phyloP scores from a whole-genome alignment of 2,329 filamentous ascomycete genomes.

The Sporothrix mexicana region DNA sequence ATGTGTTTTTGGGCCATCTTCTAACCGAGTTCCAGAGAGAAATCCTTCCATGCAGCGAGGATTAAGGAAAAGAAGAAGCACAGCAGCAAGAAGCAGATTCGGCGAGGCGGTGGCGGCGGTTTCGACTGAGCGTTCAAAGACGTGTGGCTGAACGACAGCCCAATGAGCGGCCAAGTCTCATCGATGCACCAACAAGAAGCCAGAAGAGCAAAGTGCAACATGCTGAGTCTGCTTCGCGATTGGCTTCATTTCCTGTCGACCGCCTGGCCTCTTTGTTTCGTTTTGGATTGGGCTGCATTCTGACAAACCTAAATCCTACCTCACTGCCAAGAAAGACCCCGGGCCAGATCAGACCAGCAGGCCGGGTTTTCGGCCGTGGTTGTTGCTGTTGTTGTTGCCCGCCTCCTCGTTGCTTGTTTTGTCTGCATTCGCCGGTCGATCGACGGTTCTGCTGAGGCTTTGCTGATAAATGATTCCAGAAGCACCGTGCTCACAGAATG shows the following conservation, averaged over 20 bases:
- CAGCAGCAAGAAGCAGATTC: conserved; percentile 57
- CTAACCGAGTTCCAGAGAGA: conserved; percentile 47
- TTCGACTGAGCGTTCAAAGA: conserved; percentile 23
- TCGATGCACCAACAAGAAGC: neutral
- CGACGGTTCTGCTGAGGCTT: neutral
- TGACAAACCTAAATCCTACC: neutral
- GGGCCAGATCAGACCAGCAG: neutral
- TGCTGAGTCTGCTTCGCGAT: neutral
- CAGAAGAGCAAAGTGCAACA: neutral
- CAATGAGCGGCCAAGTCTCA: too few relatives aligned
- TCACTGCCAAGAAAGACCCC: neutral
- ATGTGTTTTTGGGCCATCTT: neutral
- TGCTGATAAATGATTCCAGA: conserved; percentile 27
- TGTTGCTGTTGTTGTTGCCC: neutral
- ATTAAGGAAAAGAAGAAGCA: conserved; percentile 56
- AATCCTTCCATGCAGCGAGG: conserved; percentile 53
- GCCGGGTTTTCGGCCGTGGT: neutral
- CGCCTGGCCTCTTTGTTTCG: neutral
- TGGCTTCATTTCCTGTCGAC: neutral
- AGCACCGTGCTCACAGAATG: neutral
- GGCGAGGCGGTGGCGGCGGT: conserved; percentile 44
- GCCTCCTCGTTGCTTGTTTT: neutral
- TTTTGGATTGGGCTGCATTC: conserved; percentile 3
- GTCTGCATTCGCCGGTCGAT: conserved; percentile 8
- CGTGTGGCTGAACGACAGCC: neutral